Evolutionary conservation across 192 early-diverging fungal species (phyloP).

Genomic region (Entomortierella beljakovae): DNA sequence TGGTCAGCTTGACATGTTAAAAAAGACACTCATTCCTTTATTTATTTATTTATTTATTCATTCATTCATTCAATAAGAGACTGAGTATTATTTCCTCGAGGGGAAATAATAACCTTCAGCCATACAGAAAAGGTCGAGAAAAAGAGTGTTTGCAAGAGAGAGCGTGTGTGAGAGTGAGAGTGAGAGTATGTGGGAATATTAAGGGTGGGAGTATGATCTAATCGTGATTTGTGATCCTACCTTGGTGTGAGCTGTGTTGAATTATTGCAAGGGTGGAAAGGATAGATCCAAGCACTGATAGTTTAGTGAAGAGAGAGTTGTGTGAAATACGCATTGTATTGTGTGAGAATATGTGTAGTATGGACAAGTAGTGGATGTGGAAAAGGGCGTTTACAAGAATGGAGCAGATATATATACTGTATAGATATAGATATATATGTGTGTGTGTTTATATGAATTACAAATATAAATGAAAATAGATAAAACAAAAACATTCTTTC

Average conservation of each 20-base stretch:
- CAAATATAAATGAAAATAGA: neutral
- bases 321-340: conserved; percentile 10
- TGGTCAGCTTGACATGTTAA: neutral
- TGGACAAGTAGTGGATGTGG: neutral
- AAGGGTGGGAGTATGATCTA: neutral
- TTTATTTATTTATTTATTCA: no score
- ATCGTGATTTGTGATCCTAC: conserved; percentile 4
- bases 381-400: neutral
- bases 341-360: neutral
- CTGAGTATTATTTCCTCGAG: no score
- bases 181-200: neutral
- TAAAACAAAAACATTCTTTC: neutral
- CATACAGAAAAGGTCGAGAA: no score
- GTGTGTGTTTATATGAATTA: neutral
- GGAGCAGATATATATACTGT: neutral
- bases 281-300: conserved; percentile 13
- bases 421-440: neutral
- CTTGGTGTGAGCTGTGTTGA: conserved; percentile 12
- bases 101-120: no score
- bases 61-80: no score
- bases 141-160: neutral
- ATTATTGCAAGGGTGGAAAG: neutral
- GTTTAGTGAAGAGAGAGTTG: neutral
- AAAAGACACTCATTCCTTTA: no score
- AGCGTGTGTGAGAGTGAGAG: neutral